A percentile compares a stretch with the other conserved stretches of the same genome.
These are phyloP conservation scores for Prunus kanzakura DNA, from an alignment of 306 rosid species.

Conservation along the genomic window DNA sequence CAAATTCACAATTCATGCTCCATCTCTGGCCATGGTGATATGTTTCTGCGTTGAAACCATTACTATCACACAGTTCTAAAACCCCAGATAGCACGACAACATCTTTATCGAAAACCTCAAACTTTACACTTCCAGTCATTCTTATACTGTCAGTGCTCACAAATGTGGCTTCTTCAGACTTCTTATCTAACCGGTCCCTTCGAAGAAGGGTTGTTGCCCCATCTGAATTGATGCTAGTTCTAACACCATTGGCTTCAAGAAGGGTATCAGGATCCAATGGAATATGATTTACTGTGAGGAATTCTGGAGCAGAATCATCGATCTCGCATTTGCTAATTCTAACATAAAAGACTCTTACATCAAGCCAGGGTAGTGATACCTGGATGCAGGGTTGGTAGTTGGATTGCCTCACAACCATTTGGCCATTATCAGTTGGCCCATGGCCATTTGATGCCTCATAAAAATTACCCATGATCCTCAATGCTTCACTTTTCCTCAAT, in stretches of 20 bases:
- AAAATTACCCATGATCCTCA: conserved; percentile 50
- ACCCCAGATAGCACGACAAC: conserved; percentile 59
- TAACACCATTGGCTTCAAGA: conserved; percentile 74
- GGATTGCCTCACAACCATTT: conserved; percentile 42
- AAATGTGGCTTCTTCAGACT: conserved; percentile 78
- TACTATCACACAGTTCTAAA: conserved; percentile 44
- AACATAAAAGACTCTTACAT: conserved; percentile 64
- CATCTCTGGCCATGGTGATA: conserved; percentile 45
- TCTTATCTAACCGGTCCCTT: conserved; percentile 69
- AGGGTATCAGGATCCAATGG: conserved; percentile 70
- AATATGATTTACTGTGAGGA: conserved; percentile 60
- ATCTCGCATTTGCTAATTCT: conserved; percentile 74
- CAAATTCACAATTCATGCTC: conserved; percentile 66
- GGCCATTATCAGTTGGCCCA: conserved; percentile 49
- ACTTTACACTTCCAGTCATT: conserved; percentile 71
- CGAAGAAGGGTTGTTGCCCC: conserved; percentile 57
- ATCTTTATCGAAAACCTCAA: conserved; percentile 69
- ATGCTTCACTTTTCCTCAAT: conserved; percentile 22
- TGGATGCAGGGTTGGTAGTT: conserved; percentile 42
- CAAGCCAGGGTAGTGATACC: conserved; percentile 71
- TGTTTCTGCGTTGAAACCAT: conserved; percentile 36
- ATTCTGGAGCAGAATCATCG: conserved; percentile 60
- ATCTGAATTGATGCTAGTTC: conserved; percentile 55
- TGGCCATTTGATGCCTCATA: conserved; percentile 42
- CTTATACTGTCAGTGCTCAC: conserved; percentile 80